phyloP scores from a whole-genome alignment of 495 filamentous ascomycete genomes.

The Bathelium albidoporum region DNA sequence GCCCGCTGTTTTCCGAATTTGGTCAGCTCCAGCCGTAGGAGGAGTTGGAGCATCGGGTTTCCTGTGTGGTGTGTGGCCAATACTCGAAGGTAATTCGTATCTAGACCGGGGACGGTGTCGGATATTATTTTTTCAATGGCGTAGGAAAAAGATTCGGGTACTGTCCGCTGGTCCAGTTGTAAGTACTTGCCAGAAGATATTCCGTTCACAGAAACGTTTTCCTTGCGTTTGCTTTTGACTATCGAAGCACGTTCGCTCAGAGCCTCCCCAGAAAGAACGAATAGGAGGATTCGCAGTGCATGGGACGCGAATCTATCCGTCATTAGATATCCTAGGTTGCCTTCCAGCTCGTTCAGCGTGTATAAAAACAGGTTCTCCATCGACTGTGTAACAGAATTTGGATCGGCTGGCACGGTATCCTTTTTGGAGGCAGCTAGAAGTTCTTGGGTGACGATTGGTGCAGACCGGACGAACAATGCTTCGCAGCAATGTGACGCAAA shows the following conservation, averaged over 20 bases:
- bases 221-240: constrained; percentile 81
- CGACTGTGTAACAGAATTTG: constrained; percentile 37
- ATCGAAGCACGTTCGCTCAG: constrained; percentile 53
- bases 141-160: constrained; percentile 66
- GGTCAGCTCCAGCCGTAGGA: constrained; percentile 73
- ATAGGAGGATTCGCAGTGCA: constrained; percentile 68
- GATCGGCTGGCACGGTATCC: constrained; percentile 29
- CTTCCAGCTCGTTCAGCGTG: constrained; percentile 73
- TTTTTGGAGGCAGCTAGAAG: constrained; percentile 43
- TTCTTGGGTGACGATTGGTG: constrained; percentile 65
- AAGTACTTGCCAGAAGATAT: not conserved
- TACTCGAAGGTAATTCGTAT: constrained; percentile 62
- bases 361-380: constrained; percentile 80
- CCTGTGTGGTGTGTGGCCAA: constrained; percentile 79
- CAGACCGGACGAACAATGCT: constrained; percentile 74
- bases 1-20: constrained; percentile 54
- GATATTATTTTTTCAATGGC: constrained; percentile 69
- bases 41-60: constrained; percentile 78
- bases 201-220: constrained; percentile 51
- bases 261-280: constrained; percentile 76
- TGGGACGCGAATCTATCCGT: constrained; percentile 88
- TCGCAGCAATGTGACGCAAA: constrained; percentile 97
- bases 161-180: constrained; percentile 32
- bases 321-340: constrained; percentile 70
- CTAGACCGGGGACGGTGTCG: constrained; percentile 59